Conservation (phyloP, 805 yeast species). For the Scheffersomyces spartinae region DNA sequence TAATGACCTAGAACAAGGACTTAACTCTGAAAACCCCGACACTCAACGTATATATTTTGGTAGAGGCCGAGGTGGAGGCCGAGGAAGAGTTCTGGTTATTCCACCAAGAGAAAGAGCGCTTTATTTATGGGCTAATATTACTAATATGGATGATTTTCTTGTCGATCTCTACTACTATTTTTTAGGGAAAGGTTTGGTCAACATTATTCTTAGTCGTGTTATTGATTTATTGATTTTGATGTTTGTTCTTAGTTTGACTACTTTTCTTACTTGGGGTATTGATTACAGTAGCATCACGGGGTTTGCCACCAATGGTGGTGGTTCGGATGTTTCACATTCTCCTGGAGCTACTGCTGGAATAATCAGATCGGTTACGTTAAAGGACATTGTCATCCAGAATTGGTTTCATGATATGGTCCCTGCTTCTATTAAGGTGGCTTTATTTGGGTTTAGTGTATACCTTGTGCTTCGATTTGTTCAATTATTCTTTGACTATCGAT, state of each 20-base stretch:
- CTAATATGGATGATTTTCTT: conserved; percentile 78
- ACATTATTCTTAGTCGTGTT: conserved; percentile 57
- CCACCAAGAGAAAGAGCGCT: conserved; percentile 61
- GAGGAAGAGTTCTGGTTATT: conserved; percentile 9
- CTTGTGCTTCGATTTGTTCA: conserved; percentile 42
- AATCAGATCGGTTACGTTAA: conserved; percentile 19
- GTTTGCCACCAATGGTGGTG: conserved; percentile 26
- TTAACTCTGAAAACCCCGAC: not conserved
- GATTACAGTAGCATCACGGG: conserved; percentile 33
- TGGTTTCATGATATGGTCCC: conserved; percentile 39
- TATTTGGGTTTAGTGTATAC: conserved; percentile 50
- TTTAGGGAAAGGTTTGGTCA: conserved; percentile 71
- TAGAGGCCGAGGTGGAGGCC: not conserved
- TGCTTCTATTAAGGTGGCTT: conserved; percentile 40
- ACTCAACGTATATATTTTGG: not conserved
- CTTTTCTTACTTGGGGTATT: conserved; percentile 74
- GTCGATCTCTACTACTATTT: conserved; percentile 78
- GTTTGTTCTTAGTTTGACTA: conserved; percentile 70
- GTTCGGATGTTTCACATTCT: conserved; percentile 21
- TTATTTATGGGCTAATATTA: conserved; percentile 96
- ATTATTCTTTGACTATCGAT: conserved; percentile 44
- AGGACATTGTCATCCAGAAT: conserved; percentile 20
- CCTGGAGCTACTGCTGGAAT: conserved; percentile 24
- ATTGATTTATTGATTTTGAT: conserved; percentile 64
- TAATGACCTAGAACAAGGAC: not conserved